Percentiles rank a stretch among this genome's conserved stretches.
Evolutionary conservation across 306 rosid genomes (phyloP).

Genomic region (Spatholobus suberectus): DNA sequence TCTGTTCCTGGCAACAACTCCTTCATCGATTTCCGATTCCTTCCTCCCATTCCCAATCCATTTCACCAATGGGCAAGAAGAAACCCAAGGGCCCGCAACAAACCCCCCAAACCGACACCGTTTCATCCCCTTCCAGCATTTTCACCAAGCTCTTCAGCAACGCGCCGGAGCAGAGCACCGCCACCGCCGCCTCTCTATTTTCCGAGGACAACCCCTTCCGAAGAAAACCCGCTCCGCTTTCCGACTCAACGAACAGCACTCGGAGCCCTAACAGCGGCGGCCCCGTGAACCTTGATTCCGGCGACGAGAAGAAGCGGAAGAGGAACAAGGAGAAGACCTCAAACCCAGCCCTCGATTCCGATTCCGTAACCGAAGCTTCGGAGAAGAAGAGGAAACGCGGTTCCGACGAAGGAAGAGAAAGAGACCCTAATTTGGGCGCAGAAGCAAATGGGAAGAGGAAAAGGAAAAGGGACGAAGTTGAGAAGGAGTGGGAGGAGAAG

Average conservation of each 20-base stretch:
- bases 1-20: neutral
- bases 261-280: constrained; percentile 1
- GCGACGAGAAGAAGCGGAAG: constrained; percentile 50
- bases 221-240: constrained; percentile 41
- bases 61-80: constrained; percentile 63
- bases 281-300: constrained; percentile 22
- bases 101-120: constrained; percentile 39
- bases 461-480: constrained; percentile 90
- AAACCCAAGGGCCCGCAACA: constrained; percentile 47
- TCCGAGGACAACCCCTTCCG: constrained; percentile 76
- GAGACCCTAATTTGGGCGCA: neutral
- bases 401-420: constrained; percentile 17
- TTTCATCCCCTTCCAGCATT: constrained; percentile 54
- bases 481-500: constrained; percentile 79
- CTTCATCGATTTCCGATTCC: neutral
- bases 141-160: constrained; percentile 66
- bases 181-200: constrained; percentile 59
- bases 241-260: constrained; percentile 1
- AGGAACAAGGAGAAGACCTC: constrained; percentile 45
- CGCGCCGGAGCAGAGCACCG: constrained; percentile 35
- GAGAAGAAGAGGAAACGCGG: constrained; percentile 51
- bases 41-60: neutral
- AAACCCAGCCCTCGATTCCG: neutral
- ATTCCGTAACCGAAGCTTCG: constrained; percentile 40
- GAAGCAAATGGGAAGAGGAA: constrained; percentile 45